Conservation (phyloP, 2,329 filamentous ascomycete genomes). For the Colletotrichum sp. region DNA sequence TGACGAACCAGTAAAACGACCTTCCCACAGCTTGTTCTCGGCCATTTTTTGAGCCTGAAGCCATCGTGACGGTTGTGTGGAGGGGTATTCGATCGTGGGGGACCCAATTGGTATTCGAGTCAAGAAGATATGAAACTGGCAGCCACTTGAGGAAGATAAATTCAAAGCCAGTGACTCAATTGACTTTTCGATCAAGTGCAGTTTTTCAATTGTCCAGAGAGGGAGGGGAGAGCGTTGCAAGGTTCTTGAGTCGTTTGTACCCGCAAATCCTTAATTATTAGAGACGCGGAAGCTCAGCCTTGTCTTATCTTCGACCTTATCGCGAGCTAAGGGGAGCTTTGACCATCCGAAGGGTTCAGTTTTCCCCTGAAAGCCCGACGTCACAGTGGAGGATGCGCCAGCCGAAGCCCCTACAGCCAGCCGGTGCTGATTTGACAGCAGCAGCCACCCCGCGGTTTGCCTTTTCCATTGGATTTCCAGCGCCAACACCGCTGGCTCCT, state of each 20-base stretch:
- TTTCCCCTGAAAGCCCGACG: slow-evolving; percentile 8
- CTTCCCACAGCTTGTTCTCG: slow-evolving; percentile 46
- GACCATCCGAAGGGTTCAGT: background rate
- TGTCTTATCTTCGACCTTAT: slow-evolving; percentile 17
- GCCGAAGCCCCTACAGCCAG: background rate
- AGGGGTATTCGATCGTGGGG: background rate
- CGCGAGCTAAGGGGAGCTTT: slow-evolving; percentile 6
- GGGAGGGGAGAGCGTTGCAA: background rate
- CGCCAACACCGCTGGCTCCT: background rate
- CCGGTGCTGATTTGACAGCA: background rate
- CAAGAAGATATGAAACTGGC: background rate
- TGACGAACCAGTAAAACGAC: slow-evolving; percentile 39
- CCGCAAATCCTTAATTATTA: background rate
- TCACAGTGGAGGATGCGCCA: slow-evolving; percentile 13
- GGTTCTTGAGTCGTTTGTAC: slow-evolving; percentile 1
- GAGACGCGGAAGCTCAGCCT: background rate
- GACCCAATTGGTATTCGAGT: background rate
- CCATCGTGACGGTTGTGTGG: slow-evolving; percentile 25
- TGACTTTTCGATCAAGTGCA: background rate
- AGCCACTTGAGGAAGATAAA: background rate
- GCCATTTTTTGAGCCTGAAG: slow-evolving; percentile 28
- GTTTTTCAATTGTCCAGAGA: background rate
- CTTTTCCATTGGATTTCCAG: background rate
- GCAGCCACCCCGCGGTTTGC: slow-evolving; percentile 5
- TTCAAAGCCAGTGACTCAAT: background rate